Base-by-base conservation (phyloP, 345 rosid species). In the rapeseed (Brassica napus) region DNA sequence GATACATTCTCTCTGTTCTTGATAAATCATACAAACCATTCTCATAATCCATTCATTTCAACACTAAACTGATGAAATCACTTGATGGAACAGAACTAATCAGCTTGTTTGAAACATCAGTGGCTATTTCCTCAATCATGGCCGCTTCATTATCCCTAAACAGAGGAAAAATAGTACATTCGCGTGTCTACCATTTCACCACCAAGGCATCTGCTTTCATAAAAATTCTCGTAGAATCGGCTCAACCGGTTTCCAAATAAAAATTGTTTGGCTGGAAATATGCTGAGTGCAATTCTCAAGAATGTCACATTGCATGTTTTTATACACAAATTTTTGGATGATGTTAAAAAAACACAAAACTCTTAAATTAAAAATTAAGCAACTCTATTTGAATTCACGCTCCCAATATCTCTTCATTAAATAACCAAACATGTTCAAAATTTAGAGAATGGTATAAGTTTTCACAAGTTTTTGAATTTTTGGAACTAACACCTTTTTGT, bases 91-190 rank as follows among this genome's bases (percentile, higher is more conserved):
- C 15, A 2, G 18, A 65, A 8, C 1, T 66, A 44, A 14, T 8
- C 4, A 83, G 32, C 55, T 35, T 66, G 4, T 59, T 49, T 55
- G 72, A 55, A 12, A 84, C 31, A 2, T 66, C 60, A 1, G 6
- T 49, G 8, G 75, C 71, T 10, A 82, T 72, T 44, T 3, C 24
- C 10, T 81, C 81, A 1, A 69, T 32, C 79, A 76, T 68, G 26
- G 15, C 23, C 3, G 79, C 73, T 68, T 76, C 80, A 61, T 34
- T 49, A 2, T 77, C 21, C 74, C 80, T 77, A 9, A n/a, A 1
- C 32, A 28, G 4, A 18, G 61, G 34, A 37, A 68, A 58, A 2
- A 65, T 23, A 6, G 18, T 16, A 16, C 18, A 16, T 16, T 16
- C 18, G 18, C 18, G 18, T 16, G 18, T 16, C 18, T 16, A 16